Evolutionary conservation across 176 grass and related monocot genomes (phyloP).

Genomic region (Calamus simplicifolius): DNA sequence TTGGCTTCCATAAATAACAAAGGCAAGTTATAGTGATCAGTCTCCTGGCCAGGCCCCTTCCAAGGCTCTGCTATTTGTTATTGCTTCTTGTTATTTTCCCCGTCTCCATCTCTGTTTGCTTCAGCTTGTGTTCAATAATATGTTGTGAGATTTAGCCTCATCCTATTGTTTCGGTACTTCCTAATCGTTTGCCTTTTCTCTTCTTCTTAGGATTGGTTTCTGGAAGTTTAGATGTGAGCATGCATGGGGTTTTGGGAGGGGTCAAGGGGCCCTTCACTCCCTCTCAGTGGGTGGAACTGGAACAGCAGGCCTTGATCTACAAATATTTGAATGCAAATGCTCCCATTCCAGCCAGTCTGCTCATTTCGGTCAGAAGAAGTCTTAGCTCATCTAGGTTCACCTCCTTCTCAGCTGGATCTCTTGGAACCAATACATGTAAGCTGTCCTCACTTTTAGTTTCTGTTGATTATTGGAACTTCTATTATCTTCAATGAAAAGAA

Average conservation of each 20-base stretch:
- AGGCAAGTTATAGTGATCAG: too few relatives aligned
- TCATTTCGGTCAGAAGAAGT: neutral
- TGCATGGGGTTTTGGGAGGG: constrained; percentile 33
- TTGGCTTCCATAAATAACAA: too few relatives aligned
- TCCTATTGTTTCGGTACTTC: neutral
- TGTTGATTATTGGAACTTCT: too few relatives aligned
- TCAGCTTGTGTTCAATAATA: too few relatives aligned
- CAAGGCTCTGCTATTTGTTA: too few relatives aligned
- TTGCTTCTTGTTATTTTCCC: too few relatives aligned
- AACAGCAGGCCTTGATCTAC: constrained; percentile 9
- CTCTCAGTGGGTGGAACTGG: constrained; percentile 2
- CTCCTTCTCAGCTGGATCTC: neutral
- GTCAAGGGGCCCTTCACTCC: neutral
- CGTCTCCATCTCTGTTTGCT: too few relatives aligned
- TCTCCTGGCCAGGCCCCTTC: too few relatives aligned
- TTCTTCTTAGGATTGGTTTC: neutral
- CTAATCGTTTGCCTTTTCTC: neutral
- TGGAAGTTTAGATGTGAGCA: neutral
- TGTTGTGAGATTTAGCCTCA: too few relatives aligned
- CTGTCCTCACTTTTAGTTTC: neutral
- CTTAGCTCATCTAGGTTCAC: neutral
- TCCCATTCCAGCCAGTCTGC: neutral
- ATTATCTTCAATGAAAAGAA: too few relatives aligned
- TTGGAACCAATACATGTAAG: neutral
- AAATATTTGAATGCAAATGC: constrained; percentile 4